Base-by-base conservation (phyloP, 2,329 filamentous ascomycete genomes). In the Penicillium italicum region DNA sequence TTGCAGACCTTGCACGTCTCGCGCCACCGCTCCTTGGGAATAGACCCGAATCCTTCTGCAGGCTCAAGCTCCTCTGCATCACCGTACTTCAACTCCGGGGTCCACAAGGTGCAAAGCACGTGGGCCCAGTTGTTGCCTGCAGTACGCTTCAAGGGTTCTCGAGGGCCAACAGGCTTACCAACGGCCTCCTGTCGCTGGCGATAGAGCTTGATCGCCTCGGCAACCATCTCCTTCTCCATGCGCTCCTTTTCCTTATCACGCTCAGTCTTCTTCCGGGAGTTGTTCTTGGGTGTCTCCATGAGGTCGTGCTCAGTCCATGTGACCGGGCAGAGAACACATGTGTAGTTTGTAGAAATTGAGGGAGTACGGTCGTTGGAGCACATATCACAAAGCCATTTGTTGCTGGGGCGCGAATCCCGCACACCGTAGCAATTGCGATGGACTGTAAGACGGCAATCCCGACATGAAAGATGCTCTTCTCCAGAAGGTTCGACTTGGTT, bases 81-180 rank as follows among this genome's bases (percentile, higher is more conserved):
- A 59, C 89, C 92, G 72, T 97, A 99, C 68, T 92, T 94, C 66
- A 96, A 87, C 73, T 99, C 94, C 0, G 91, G 86, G 11, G 89
- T 92, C 86, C 90, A 97, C 18, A 96, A 80, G 1, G 94, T 92
- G 69, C 94, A 99, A 36, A 88, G 87, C 28, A 97, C 91, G 71
- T 99, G 94, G 16, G 97, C 90, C 94, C 94, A 99, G 69, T 97
- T 97, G 76, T 97, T 97, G 70, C 95, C 91, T 4, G 89, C 90
- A 0, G 94, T 99, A 46, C 90, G 85, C 76, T 99, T 99, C 60
- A 99, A 79, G 4, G 94, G 88, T 71, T 97, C 94, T 45, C 94
- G 85, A 26, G 94, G 94, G 61, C 90, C 84, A 34, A 88, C 75
- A 1, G 94, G 93, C 45, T 92, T 88, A 63, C 91, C 91, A 66